Base-by-base conservation (phyloP, 306 rosid species). In the Mucuna pruriens region DNA sequence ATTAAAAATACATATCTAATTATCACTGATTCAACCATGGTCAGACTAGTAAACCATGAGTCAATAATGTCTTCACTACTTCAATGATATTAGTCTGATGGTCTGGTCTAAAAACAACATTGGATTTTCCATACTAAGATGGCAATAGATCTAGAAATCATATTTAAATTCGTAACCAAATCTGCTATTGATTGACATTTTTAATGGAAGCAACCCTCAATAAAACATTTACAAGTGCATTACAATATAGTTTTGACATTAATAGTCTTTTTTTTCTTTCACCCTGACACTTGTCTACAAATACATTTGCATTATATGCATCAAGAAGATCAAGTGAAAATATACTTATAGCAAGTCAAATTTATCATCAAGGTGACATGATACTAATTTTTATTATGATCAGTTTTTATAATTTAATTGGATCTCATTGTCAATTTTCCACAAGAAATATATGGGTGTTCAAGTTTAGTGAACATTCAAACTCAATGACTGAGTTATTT, bases 91-190 rank as follows among this genome's bases (percentile, higher is more conserved):
- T n/a, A 55, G 12, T 54, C 16, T 10, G 20, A 20, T n/a, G 40
- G 12, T 54, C 16, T 10, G 20, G 15, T 9, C 25, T 77, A n/a
- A 15, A 9, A 69, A 65, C n/a, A 64, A 5, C 60, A 29, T 55
- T 7, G 7, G 40, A 42, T 26, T 67, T 45, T 57, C 69, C 71
- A 71, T 39, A 40, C 52, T 51, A 33, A 70, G 78, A 76, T 69
- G 66, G 33, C 64, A 66, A 82, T 10, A 82, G 55, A 78, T 39
- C 15, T 12, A 26, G 69, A 77, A 71, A 54, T 71, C 67, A 71
- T 55, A 68, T 42, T 42, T 46, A 12, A 63, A 72, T 23, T 25
- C 33, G 64, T 52, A 33, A 58, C 57, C n/a, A 49, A 68, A 75
- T 48, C 40, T 45, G 76, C 63, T 68, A 55, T 22, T 52, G 79